Base-by-base conservation (phyloP, 345 rosid genomes). In the Eucalyptus sp. region DNA sequence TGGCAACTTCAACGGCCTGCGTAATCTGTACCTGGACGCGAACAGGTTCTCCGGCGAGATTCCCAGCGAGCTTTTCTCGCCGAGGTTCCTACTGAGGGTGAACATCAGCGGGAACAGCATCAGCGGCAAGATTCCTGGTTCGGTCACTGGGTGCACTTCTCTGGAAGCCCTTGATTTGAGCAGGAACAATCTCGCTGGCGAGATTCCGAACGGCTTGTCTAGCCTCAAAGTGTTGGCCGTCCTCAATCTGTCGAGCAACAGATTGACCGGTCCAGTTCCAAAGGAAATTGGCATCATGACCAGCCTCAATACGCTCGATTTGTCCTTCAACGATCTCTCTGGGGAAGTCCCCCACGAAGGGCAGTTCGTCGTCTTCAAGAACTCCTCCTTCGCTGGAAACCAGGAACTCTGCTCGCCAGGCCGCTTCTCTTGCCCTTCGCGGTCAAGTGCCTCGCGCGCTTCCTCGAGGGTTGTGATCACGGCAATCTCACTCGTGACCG, bases 271-370 rank as follows among this genome's bases (percentile, higher is more conserved):
- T 7, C 89, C 91, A 87, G 93, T 97, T 37, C 97, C 98, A 3
- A 88, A 29, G 43, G 98, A 95, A 86, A 94, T 97, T 46, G 90
- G 94, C 18, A 88, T 58, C 91, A 97, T 96, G 98, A 92, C 91
- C 6, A 95, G 99, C 31, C 96, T 97, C 81, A 95, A 98, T 6
- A 92, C 92, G 29, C 97, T 97, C 9, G 98, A 97, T 89, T 94
- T 97, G 90, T 94, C 99, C 20, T 89, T 89, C 91, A 96, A 97
- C 90, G 92, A 96, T 68, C 93, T 97, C 86, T 29, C 89, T 1
- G 98, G 99, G 6, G 90, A 89, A 88, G 88, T 97, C 51, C 99
- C 99, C 8, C 46, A 68, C 2, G 99, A 94, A 2, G 99, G 99
- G 16, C 98, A 97, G 89, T 96, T 96, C 84, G 79, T 92, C 18